These are phyloP conservation scores for Leccinum subtestaceum DNA, from an alignment of 768 basidiomycete species.

Conservation along the genomic window DNA sequence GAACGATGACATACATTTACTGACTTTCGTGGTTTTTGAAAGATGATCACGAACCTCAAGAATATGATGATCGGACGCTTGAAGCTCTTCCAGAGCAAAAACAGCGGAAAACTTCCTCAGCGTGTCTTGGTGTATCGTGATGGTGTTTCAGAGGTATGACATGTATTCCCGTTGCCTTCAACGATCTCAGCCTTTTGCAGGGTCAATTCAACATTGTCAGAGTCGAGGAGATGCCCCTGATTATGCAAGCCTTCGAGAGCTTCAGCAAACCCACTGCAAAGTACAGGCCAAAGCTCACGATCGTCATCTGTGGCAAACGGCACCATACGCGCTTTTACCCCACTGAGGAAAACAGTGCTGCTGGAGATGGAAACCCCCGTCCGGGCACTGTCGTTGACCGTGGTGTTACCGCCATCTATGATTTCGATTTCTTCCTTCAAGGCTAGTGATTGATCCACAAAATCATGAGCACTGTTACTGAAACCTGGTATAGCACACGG, in stretches of 20 bases:
- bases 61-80: conserved; percentile 50
- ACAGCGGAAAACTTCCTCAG: conserved; percentile 36
- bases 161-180: background rate
- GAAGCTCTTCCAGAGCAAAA: conserved; percentile 37
- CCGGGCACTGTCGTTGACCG: conserved; percentile 56
- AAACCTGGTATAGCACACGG: conserved; percentile 35
- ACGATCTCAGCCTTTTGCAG: conserved; percentile 24
- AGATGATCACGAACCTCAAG: conserved; percentile 50
- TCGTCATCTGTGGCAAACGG: conserved; percentile 56
- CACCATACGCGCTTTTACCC: conserved; percentile 60
- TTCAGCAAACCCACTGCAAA: conserved; percentile 34
- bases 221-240: conserved; percentile 42
- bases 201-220: conserved; percentile 50
- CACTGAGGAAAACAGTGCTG: conserved; percentile 41
- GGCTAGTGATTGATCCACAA: conserved; percentile 24
- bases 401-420: conserved; percentile 52
- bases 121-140: conserved; percentile 61
- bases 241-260: conserved; percentile 40
- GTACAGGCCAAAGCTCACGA: conserved; percentile 48
- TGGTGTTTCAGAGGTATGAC: conserved; percentile 72
- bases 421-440: conserved; percentile 56
- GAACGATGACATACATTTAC: background rate
- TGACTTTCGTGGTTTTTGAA: background rate
- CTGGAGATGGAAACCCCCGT: conserved; percentile 46
- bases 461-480: background rate